Evolutionary conservation across 169 alveolate species (phyloP), one percentile per base, ranked within the genome.

Genomic region (Cryptosporidium canis): DNA sequence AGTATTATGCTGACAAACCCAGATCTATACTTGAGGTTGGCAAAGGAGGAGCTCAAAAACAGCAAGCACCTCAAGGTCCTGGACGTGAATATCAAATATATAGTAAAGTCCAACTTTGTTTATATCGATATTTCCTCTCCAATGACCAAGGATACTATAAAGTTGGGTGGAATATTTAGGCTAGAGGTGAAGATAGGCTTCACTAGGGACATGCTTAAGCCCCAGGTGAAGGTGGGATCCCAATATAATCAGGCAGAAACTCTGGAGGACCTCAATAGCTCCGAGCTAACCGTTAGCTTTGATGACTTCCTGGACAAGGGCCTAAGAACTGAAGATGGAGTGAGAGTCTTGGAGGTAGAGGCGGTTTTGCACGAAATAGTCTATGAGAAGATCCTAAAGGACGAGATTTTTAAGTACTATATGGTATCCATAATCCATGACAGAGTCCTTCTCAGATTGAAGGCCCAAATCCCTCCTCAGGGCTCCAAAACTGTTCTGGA

Each of bases 371-470:
- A 77, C 37, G 55, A 37, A 18, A 63, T 77, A 35, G 87, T 77
- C 9, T 39, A 35, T 39, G 87, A 77, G 8, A 77, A 61, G 29
- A 61, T 61, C 31, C n/a, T 12, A 77, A 41, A 77, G 29, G 87
- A 77, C 12, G 87, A 77, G 35, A 58, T 77, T 29, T 77, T 77
- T 35, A 77, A 77, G 43, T 33, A 61, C 24, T 77, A 77, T 27
- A 77, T 77, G 87, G 37, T 77, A 12, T 77, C 87, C 1, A 77
- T 77, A 24, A 77, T 77, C 12, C 87, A 77, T 31, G 87, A 77
- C 47, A 29, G 87, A 44, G 27, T 77, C 16, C 45, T 77, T 29
- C 55, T 56, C 3, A 77, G 66, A 24, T 61, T 77, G 9, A 55
- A 63, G 37, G 48, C 31, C 12, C 87, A 77, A 41, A 48, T 58